Conservation (phyloP, 148 eudicot species). For the Vaccinium darrowii region DNA sequence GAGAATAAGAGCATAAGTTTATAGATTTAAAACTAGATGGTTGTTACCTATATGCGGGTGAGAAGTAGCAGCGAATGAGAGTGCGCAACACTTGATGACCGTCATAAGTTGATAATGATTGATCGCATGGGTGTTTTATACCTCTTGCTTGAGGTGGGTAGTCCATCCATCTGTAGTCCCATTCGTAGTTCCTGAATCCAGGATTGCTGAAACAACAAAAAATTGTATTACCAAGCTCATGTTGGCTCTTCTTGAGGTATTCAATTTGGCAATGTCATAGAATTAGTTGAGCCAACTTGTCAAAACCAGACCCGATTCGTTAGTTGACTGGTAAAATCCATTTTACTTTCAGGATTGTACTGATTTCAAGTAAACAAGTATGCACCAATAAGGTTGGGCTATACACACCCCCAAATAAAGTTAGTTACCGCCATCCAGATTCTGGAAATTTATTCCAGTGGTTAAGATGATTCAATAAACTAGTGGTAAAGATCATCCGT, state of each 20-base stretch:
- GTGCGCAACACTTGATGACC: conserved; percentile 89
- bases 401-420: background rate
- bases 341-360: background rate
- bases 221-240: background rate
- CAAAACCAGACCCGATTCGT: background rate
- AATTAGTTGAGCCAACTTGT: background rate
- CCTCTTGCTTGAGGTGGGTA: conserved; percentile 54
- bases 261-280: background rate
- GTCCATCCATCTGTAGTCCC: conserved; percentile 95
- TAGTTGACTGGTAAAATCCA: background rate
- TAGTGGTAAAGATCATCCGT: background rate
- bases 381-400: background rate
- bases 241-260: background rate
- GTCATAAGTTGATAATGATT: conserved; percentile 74
- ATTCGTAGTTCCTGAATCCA: conserved; percentile 36
- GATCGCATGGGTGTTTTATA: conserved; percentile 64
- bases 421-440: background rate
- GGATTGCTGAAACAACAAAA: conserved; percentile 15
- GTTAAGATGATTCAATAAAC: background rate
- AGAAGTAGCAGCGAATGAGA: conserved; percentile 88
- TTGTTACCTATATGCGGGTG: conserved; percentile 66
- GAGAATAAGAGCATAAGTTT: background rate
- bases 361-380: background rate
- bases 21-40: background rate
- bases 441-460: background rate